Evolutionary conservation across 805 yeast species (phyloP).

Genomic region (Candida nonsorbophila): DNA sequence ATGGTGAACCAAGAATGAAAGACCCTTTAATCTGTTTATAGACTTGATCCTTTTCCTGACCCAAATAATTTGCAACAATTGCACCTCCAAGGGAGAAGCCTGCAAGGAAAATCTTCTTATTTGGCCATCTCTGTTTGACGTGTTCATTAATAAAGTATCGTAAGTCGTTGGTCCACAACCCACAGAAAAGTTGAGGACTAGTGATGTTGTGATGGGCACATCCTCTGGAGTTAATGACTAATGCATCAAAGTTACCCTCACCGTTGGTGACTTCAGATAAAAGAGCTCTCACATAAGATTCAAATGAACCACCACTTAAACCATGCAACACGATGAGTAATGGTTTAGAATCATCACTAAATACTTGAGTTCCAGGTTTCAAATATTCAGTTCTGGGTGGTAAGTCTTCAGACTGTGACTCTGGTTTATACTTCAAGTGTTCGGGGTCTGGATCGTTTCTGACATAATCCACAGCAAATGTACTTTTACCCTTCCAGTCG

Average conservation of each 20-base stretch:
- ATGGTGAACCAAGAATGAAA: conserved; percentile 59
- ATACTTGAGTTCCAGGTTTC: conserved; percentile 39
- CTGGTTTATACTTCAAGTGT: conserved; percentile 28
- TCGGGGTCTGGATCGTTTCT: conserved; percentile 11
- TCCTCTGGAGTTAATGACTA: conserved; percentile 68
- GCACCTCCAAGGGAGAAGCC: conserved; percentile 77
- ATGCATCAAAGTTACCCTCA: conserved; percentile 44
- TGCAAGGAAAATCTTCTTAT: conserved; percentile 56
- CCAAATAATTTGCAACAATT: conserved; percentile 60
- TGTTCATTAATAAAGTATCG: conserved; percentile 51
- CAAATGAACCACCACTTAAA: conserved; percentile 76
- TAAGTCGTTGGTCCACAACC: conserved; percentile 64
- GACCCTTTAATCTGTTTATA: conserved; percentile 53
- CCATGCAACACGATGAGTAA: conserved; percentile 65
- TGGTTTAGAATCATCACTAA: conserved; percentile 42
- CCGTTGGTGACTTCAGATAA: conserved; percentile 37
- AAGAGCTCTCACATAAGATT: conserved; percentile 60
- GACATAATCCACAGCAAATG: conserved; percentile 48
- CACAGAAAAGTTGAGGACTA: conserved; percentile 63
- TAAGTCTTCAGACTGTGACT: conserved; percentile 47
- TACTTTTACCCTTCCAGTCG: conserved; percentile 38
- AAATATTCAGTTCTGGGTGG: conserved; percentile 68
- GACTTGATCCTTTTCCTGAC: conserved; percentile 51
- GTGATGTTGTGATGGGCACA: conserved; percentile 72
- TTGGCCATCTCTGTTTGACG: conserved; percentile 49